phyloP scores from a whole-genome alignment of 208 protist genomes.

The Zelonia costaricensis region DNA sequence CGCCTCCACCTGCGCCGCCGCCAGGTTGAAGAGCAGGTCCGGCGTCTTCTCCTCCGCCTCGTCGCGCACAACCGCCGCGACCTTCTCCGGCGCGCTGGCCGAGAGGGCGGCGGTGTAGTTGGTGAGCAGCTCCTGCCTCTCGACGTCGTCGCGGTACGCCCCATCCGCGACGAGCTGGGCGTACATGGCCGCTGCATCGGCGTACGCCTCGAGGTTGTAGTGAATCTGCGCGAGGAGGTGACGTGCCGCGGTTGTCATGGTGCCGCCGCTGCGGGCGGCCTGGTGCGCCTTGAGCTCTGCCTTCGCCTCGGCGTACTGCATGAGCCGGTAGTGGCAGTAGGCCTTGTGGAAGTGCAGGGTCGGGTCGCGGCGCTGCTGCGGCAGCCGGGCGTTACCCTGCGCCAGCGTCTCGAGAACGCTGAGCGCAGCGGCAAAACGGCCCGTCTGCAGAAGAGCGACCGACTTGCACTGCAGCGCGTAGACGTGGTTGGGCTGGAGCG shows the following conservation, averaged over 20 bases:
- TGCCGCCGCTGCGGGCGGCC: background rate
- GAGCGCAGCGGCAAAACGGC: slow-evolving; percentile 71
- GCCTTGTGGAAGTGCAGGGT: slow-evolving; percentile 61
- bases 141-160: slow-evolving; percentile 67
- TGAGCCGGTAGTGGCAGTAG: slow-evolving; percentile 76
- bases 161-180: slow-evolving; percentile 43
- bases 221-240: slow-evolving; percentile 82
- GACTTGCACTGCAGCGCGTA: slow-evolving; percentile 69
- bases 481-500: slow-evolving; percentile 47
- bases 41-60: slow-evolving; percentile 63
- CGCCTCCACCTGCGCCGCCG: slow-evolving; percentile 63
- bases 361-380: slow-evolving; percentile 5
- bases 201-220: slow-evolving; percentile 85
- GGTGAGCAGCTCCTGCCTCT: slow-evolving; percentile 69
- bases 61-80: slow-evolving; percentile 39
- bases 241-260: slow-evolving; percentile 41
- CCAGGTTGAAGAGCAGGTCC: slow-evolving; percentile 82
- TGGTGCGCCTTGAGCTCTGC: slow-evolving; percentile 27
- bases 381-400: background rate
- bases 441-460: slow-evolving; percentile 61
- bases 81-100: slow-evolving; percentile 34
- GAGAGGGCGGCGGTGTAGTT: slow-evolving; percentile 78
- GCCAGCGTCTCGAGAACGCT: slow-evolving; percentile 50
- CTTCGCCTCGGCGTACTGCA: slow-evolving; percentile 63
- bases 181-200: slow-evolving; percentile 65